Base-by-base conservation (phyloP, 1,139 yeast species). In the Geotrichum histeridarum region DNA sequence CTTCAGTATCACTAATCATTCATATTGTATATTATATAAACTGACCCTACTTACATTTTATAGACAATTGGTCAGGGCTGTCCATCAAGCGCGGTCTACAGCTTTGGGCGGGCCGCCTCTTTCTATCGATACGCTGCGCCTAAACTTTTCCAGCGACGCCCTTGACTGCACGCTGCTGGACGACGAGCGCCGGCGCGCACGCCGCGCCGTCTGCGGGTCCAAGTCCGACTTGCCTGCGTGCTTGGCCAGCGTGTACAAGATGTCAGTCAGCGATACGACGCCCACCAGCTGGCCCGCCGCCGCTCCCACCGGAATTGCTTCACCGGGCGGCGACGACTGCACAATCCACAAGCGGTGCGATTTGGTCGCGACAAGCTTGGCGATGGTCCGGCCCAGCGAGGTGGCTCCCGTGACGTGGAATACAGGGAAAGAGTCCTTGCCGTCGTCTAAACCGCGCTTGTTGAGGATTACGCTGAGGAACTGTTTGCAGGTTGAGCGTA, bases 311-410 rank as follows among this genome's bases (percentile, higher is more conserved):
- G 65, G 60, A 30, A 42, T 50, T 46, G 7, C 5, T 15, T 45
- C 48, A 1, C 37, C 22, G 6, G 48, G 5, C 12, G 31, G 14
- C 32, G 48, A 44, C 43, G 60, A 81, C 64, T 86, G 93, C 18
- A 89, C 96, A 54, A 91, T 84, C 97, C 97, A 91, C 61, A 91
- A 75, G 68, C 98, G 79, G 72, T 93, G 99, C 12, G 96, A 82
- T 69, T 84, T 85, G 4, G 99, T 93, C 9, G 98, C 98, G 31
- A 93, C 97, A 63, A 93, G 77, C 70, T 93, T 93, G 48, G 98
- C 98, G 64, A 93, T 79, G 9, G 94, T 90, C 68, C 96, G 80
- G 31, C 91, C 95, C 50, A 93, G 77, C 0, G 94, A 84, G 12
- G 94, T 82, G 48, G 79, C 79, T 58, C 82, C 80, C 60, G 86